Conservation (phyloP, 2,329 filamentous ascomycete species). For the Phaeosphaeriaceae sp. region DNA sequence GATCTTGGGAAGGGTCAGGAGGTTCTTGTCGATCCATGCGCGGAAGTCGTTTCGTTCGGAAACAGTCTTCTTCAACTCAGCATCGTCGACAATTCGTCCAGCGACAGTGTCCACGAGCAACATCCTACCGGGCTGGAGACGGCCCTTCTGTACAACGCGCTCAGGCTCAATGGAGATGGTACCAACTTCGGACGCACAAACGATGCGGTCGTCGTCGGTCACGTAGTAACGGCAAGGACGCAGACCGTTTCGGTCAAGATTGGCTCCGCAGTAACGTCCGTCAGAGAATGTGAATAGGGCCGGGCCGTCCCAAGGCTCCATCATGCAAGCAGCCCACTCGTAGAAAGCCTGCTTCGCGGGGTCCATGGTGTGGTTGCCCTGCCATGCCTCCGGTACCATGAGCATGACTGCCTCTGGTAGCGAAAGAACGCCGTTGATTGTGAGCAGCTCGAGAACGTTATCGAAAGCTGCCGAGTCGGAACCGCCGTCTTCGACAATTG, state of each 20-base stretch:
- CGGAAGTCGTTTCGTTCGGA: slow-evolving; percentile 87
- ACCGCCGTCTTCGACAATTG: slow-evolving; percentile 94
- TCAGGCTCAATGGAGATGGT: slow-evolving; percentile 92
- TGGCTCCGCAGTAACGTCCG: slow-evolving; percentile 95
- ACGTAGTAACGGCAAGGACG: slow-evolving; percentile 97
- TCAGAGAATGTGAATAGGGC: slow-evolving; percentile 97
- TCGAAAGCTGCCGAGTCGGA: slow-evolving; percentile 98
- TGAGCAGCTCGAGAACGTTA: slow-evolving; percentile 91
- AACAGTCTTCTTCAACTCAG: slow-evolving; percentile 88
- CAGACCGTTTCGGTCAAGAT: slow-evolving; percentile 93
- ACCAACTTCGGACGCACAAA: slow-evolving; percentile 95
- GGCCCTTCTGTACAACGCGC: slow-evolving; percentile 88
- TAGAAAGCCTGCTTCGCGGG: slow-evolving; percentile 96
- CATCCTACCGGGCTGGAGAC: slow-evolving; percentile 94
- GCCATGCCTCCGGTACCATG: slow-evolving; percentile 98
- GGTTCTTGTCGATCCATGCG: slow-evolving; percentile 83
- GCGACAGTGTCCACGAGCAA: slow-evolving; percentile 89
- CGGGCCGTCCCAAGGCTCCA: slow-evolving; percentile 98
- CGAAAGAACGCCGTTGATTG: slow-evolving; percentile 94
- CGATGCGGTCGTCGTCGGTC: slow-evolving; percentile 94
- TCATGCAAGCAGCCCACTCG: slow-evolving; percentile 97
- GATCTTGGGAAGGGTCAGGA: slow-evolving; percentile 81
- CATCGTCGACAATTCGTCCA: slow-evolving; percentile 92
- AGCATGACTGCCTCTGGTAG: slow-evolving; percentile 97
- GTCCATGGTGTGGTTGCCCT: slow-evolving; percentile 91